Conservation (phyloP, 1,139 yeast genomes). For the Blastobotrys buckinghamii region DNA sequence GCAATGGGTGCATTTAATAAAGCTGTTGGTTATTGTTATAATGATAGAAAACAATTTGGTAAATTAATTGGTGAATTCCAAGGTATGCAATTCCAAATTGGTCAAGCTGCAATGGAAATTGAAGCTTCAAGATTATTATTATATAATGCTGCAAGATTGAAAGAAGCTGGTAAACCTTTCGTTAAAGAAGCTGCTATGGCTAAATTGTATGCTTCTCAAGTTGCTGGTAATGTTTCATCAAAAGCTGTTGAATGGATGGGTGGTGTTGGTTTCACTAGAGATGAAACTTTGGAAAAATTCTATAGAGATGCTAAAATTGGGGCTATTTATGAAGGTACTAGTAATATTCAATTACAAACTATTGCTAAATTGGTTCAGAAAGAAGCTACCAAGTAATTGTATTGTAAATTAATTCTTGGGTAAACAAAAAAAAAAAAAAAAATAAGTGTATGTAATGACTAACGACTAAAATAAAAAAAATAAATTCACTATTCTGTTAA, state of each 20-base stretch:
- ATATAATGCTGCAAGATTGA: slow-evolving; percentile 42
- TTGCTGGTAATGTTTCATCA: slow-evolving; percentile 38
- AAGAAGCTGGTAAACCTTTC: slow-evolving; percentile 38
- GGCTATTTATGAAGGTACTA: slow-evolving; percentile 41
- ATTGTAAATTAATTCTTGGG: neutral
- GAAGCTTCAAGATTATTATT: slow-evolving; percentile 42
- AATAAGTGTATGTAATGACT: neutral
- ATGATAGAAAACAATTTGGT: slow-evolving; percentile 42
- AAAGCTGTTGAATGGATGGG: slow-evolving; percentile 45
- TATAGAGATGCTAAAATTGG: slow-evolving; percentile 43
- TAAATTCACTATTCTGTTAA: too few species aligned
- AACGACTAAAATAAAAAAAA: too few species aligned
- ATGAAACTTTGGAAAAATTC: slow-evolving; percentile 39
- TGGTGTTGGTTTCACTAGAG: slow-evolving; percentile 43
- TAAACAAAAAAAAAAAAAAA: too few species aligned
- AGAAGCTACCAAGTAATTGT: slow-evolving; percentile 21
- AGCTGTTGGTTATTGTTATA: slow-evolving; percentile 37
- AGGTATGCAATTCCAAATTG: slow-evolving; percentile 43
- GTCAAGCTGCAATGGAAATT: slow-evolving; percentile 40
- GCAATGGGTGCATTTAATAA: slow-evolving; percentile 41
- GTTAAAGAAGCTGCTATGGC: slow-evolving; percentile 44
- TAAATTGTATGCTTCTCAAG: slow-evolving; percentile 38
- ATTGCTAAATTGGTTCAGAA: slow-evolving; percentile 39
- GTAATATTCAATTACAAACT: slow-evolving; percentile 41
- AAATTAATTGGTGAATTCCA: slow-evolving; percentile 41